Percentiles rank a stretch among this genome's conserved stretches.
Evolutionary conservation across 208 protist genomes (phyloP).

Genomic region (Leishmania major): DNA sequence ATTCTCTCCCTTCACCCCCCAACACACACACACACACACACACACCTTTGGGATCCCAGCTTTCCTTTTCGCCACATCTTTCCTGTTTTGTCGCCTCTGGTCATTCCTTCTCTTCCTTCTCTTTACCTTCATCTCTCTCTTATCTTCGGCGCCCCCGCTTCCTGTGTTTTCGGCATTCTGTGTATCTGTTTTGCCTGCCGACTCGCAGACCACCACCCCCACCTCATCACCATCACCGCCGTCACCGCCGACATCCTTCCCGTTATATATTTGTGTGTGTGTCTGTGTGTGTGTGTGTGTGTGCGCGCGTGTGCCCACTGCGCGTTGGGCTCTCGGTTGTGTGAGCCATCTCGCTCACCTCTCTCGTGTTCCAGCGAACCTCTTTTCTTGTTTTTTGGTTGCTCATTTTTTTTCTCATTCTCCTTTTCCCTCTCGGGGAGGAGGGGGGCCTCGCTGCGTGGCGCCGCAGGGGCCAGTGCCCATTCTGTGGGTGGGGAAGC

Average conservation of each 20-base stretch:
- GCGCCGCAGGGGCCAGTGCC: too few relatives aligned
- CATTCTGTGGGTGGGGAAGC: too few relatives aligned
- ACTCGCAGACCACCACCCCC: neutral
- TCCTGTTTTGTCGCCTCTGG: neutral
- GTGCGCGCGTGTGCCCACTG: neutral
- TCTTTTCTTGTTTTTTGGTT: constrained; percentile 6
- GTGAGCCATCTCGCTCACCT: neutral
- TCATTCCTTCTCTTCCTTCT: neutral
- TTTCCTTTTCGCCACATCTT: neutral
- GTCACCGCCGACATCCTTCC: neutral
- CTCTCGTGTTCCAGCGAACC: neutral
- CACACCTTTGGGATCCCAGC: too few relatives aligned
- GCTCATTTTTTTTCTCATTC: neutral
- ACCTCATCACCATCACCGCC: neutral
- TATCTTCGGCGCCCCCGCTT: neutral
- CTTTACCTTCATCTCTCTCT: neutral
- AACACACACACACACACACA: too few relatives aligned
- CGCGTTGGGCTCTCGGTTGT: too few relatives aligned
- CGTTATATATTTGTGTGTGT: neutral
- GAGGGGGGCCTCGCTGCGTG: too few relatives aligned
- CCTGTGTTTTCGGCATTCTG: neutral
- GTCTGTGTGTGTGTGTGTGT: constrained; percentile 9
- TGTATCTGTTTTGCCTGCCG: neutral
- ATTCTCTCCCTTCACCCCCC: neutral
- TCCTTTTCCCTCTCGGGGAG: too few relatives aligned